phyloP scores from a whole-genome alignment of 805 yeast species.

The Candida schatavii region DNA sequence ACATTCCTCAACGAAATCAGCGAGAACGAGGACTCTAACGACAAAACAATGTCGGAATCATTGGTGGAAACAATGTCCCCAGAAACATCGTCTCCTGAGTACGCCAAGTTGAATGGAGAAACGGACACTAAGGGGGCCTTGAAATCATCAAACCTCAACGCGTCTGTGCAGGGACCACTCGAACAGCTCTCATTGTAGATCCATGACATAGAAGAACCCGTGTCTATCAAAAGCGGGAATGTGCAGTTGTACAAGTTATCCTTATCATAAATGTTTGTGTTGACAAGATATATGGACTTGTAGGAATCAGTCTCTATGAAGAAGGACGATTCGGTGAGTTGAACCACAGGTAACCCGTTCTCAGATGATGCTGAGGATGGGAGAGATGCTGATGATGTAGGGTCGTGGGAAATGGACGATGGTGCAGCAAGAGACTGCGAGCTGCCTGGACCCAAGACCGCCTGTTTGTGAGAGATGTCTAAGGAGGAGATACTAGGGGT shows the following conservation, averaged over 20 bases:
- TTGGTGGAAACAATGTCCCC: slow-evolving; percentile 45
- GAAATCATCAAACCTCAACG: slow-evolving; percentile 21
- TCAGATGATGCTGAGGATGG: neutral
- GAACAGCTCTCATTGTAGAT: slow-evolving; percentile 53
- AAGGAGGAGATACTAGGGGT: neutral
- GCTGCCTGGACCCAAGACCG: neutral
- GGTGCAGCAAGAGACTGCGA: neutral
- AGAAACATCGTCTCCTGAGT: slow-evolving; percentile 51
- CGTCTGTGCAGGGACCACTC: slow-evolving; percentile 37
- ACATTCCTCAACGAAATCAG: slow-evolving; percentile 23
- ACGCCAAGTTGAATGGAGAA: slow-evolving; percentile 45
- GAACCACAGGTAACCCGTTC: neutral
- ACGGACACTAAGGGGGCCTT: slow-evolving; percentile 14
- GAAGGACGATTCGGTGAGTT: neutral
- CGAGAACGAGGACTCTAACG: slow-evolving; percentile 34
- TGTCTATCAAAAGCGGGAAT: slow-evolving; percentile 56
- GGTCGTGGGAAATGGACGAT: neutral
- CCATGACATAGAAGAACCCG: slow-evolving; percentile 67
- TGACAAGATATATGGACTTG: slow-evolving; percentile 19
- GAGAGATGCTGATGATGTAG: neutral
- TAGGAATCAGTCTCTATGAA: slow-evolving; percentile 13
- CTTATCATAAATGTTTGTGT: slow-evolving; percentile 17
- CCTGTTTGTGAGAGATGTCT: neutral
- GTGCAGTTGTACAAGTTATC: slow-evolving; percentile 24
- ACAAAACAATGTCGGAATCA: slow-evolving; percentile 21